Base-by-base conservation (phyloP, 768 basidiomycete species). In the Steccherinum ochraceum region DNA sequence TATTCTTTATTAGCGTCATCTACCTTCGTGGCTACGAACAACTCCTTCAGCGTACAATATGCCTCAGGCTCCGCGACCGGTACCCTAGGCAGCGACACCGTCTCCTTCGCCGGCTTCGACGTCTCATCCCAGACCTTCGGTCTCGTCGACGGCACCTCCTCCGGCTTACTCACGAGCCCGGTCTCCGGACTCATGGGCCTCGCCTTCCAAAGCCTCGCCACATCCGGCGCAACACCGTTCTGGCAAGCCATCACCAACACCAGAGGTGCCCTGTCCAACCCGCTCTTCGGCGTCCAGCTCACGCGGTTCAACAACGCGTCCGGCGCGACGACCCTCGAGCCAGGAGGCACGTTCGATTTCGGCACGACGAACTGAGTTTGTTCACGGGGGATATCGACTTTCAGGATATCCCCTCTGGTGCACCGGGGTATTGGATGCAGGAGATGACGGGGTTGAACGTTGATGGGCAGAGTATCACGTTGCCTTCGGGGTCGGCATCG, bases 141-240 rank as follows among this genome's bases (percentile, higher is more conserved):
- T 49, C 66, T 75, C 16, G 77, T 79, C 45, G 73, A 75, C 30
- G 53, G 69, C 12, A 79, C 88, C 1, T 81, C 88, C 1, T 48
- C 61, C 0, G 76, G 74, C 2, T 65, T 97, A 23, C 68, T 98
- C 45, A 72, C 66, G 18, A 64, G 63, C 16, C 93, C 94, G 0
- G 82, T 93, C 2, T 90, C 90, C 4, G 96, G 96, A 0, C 70
- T 99, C n/a, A 73, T 99, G 66, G 96, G 96, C 1, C 76, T 99
- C 24, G 96, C 71, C 1, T 98, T 85, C 70, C 71, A 83, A 57
- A 66, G 70, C 2, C 85, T 97, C 49, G 80, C 95, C 2, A 68
- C 84, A 0, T 88, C 91, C 0, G 72, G 73, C 0, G 81, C 86
- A 0, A 74, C 73, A 13, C 94, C 96, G 1, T 83, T 95, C 56